Conservation (phyloP, 345 rosid genomes). For the Eucalyptus camaldulensis region DNA sequence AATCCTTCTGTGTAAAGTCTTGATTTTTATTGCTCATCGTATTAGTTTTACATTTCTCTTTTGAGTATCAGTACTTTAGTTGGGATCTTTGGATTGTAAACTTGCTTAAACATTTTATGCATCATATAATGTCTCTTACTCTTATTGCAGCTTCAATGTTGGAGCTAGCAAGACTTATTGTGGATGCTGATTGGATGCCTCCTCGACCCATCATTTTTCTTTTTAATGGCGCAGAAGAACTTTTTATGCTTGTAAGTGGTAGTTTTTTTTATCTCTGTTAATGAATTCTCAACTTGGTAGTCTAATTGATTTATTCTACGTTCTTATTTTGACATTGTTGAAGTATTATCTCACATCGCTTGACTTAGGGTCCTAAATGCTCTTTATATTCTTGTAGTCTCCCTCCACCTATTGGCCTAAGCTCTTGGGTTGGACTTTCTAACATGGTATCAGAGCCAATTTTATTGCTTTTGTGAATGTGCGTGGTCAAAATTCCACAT, state of each 20-base stretch:
- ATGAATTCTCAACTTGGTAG: background rate
- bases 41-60: background rate
- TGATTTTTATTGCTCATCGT: background rate
- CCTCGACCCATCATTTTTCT: slow-evolving; percentile 83
- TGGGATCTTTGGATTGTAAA: background rate
- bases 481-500: too few species aligned
- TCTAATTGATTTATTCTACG: background rate
- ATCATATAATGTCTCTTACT: background rate
- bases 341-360: background rate
- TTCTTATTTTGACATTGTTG: background rate
- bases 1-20: background rate
- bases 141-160: slow-evolving; percentile 70
- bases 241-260: slow-evolving; percentile 67
- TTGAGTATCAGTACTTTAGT: background rate
- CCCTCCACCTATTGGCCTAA: background rate
- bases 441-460: too few species aligned
- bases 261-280: background rate
- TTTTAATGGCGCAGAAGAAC: slow-evolving; percentile 94
- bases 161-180: slow-evolving; percentile 73
- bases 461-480: too few species aligned
- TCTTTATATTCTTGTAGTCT: background rate
- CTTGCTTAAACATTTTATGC: background rate
- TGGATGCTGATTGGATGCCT: slow-evolving; percentile 83
- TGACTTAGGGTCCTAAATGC: background rate
- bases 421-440: background rate